Evolutionary conservation across 2,329 filamentous ascomycete genomes (phyloP).

Genomic region (Fusarium oligoseptatum): DNA sequence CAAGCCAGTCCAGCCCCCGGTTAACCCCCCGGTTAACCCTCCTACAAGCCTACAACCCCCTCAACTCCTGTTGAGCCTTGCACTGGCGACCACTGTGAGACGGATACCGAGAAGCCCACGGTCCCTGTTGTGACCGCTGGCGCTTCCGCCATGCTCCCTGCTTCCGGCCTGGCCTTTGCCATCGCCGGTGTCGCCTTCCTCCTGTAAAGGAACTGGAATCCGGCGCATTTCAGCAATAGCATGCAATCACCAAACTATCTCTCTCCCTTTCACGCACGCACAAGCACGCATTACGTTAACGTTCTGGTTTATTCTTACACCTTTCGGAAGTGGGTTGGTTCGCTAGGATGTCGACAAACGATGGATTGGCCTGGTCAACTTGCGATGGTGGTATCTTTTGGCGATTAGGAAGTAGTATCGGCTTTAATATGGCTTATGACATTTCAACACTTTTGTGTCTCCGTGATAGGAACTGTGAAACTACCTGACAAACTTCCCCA

Average conservation of each 20-base stretch:
- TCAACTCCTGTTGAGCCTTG: not conserved
- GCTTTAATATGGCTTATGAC: conserved; percentile 41
- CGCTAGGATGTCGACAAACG: conserved; percentile 23
- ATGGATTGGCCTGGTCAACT: conserved; percentile 27
- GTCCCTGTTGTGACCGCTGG: conserved; percentile 42
- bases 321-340: conserved; percentile 26
- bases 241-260: conserved; percentile 1
- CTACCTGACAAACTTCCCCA: not conserved
- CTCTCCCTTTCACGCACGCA: conserved; percentile 19
- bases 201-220: conserved; percentile 37
- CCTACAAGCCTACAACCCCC: not conserved
- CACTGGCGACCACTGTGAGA: not conserved
- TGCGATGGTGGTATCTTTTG: conserved; percentile 39
- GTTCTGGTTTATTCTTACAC: conserved; percentile 43
- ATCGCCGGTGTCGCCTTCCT: conserved; percentile 44
- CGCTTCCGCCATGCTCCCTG: conserved; percentile 43
- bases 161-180: conserved; percentile 39
- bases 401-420: conserved; percentile 42
- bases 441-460: not conserved
- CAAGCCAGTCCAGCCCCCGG: conserved; percentile 14
- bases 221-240: conserved; percentile 6
- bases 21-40: not conserved
- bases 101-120: conserved; percentile 12
- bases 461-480: not conserved
- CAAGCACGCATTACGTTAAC: conserved; percentile 34